Base-by-base conservation (phyloP, 768 basidiomycete species). In the Amanita exitialis region DNA sequence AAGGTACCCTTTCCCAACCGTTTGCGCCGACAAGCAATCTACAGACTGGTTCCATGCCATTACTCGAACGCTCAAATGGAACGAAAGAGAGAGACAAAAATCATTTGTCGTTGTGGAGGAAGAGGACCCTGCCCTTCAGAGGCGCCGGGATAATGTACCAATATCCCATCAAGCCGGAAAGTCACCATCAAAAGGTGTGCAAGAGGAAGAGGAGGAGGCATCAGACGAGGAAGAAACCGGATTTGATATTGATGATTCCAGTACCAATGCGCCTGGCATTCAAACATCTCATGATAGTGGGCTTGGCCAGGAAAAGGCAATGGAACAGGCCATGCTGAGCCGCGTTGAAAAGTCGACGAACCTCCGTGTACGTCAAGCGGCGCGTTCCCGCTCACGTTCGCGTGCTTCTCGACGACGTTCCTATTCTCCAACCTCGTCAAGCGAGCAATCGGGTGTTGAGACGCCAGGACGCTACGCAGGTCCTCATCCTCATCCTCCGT, bases 11-110 rank as follows among this genome's bases (percentile, higher is more conserved):
- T 98, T 98, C 76, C 96, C 96, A 6, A 98, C 96, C 3, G 93
- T 99, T 5, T 98, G 95, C 61, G 92, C 91, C 6, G 90, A 96
- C 63, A 96, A 94, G 55, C 94, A 96, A 63, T 96, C 93, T 16
- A 90, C 90, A 2, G 96, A 99, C 62, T 99, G 96, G 96, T 98
- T 99, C 81, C 83, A 91, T 55, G 80, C 95, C 3, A 98, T 99
- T 56, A 90, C 91, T 32, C 80, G 96, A 20, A 99, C 95, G 7
- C 74, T 99, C 44, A 95, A 97, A 65, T 98, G 96, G 96, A 99
- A 99, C 69, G 95, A 99, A 66, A 82, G 95, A 20, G 92, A 98
- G 68, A 81, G 96, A 42, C 96, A 99, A 63, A 99, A 98, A 64
- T 96, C 93, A 5, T 98, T 98, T 58, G 96, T 98, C 38, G 90